A percentile compares a stretch with the other conserved stretches of the same genome.
Evolutionary conservation across 441 rosid species (phyloP).

Genomic region (Pelargonium australe): DNA sequence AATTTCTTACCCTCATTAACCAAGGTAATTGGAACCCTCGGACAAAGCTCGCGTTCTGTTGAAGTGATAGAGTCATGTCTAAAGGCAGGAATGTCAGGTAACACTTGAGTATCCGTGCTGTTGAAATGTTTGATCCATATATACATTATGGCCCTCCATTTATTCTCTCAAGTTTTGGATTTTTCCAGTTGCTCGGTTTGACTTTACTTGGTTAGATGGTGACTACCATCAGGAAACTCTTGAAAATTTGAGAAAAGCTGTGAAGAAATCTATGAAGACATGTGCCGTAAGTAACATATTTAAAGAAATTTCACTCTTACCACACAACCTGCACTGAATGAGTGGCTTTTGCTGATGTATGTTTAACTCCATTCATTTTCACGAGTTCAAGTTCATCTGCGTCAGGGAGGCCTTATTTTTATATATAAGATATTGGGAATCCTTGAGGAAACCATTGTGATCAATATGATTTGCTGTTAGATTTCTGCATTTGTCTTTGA

Average conservation of each 20-base stretch:
- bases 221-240: constrained; percentile 32
- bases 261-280: constrained; percentile 24
- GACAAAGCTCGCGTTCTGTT: constrained; percentile 23
- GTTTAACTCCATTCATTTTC: background rate
- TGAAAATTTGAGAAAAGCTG: constrained; percentile 23
- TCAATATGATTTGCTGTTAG: background rate
- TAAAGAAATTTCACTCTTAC: background rate
- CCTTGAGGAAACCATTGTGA: background rate
- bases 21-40: constrained; percentile 23
- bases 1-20: constrained; percentile 18
- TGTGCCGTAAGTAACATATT: constrained; percentile 22
- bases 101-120: background rate
- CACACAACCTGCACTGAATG: background rate
- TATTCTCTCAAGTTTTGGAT: background rate
- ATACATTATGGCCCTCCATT: background rate
- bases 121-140: background rate
- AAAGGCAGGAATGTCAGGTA: constrained; percentile 26
- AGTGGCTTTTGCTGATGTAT: background rate
- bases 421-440: background rate
- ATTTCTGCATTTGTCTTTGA: background rate
- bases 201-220: constrained; percentile 27
- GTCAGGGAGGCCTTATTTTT: background rate
- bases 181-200: constrained; percentile 23
- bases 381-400: background rate
- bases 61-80: constrained; percentile 25